Percentiles rank a stretch among this genome's conserved stretches.
Conservation (phyloP, 1,284 basidiomycete genomes). For the Moesziomyces antarcticus region DNA sequence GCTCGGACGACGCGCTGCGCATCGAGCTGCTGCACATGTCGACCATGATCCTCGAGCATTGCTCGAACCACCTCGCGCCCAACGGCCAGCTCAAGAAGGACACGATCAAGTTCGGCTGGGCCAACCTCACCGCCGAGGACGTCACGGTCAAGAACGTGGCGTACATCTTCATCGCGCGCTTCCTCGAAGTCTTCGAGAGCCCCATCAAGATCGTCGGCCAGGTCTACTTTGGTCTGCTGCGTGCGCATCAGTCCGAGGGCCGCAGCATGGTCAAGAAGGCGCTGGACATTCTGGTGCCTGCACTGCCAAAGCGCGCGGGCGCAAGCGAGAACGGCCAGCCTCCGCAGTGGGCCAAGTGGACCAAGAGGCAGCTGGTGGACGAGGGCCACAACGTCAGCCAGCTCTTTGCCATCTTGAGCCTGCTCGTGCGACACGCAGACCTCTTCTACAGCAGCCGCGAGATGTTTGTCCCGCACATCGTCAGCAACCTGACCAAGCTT, state of each 20-base stretch:
- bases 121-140: constrained; percentile 84
- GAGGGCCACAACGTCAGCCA: constrained; percentile 84
- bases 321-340: constrained; percentile 70
- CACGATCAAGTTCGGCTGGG: constrained; percentile 95
- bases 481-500: constrained; percentile 87
- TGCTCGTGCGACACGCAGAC: constrained; percentile 89
- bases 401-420: constrained; percentile 87
- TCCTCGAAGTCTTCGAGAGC: constrained; percentile 89
- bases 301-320: constrained; percentile 74
- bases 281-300: constrained; percentile 88
- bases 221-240: constrained; percentile 94
- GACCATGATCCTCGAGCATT: constrained; percentile 87
- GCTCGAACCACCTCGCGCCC: constrained; percentile 73
- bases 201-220: constrained; percentile 92
- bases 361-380: constrained; percentile 86
- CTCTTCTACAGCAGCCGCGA: constrained; percentile 94
- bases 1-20: constrained; percentile 82
- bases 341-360: constrained; percentile 89
- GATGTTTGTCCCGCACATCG: constrained; percentile 95
- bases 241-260: constrained; percentile 80
- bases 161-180: constrained; percentile 91
- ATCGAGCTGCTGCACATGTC: constrained; percentile 93
- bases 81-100: constrained; percentile 88
- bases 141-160: constrained; percentile 93
- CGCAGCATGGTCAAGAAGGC: constrained; percentile 84